Base-by-base conservation (phyloP, 169 alveolate genomes). In the Neospora caninum region DNA sequence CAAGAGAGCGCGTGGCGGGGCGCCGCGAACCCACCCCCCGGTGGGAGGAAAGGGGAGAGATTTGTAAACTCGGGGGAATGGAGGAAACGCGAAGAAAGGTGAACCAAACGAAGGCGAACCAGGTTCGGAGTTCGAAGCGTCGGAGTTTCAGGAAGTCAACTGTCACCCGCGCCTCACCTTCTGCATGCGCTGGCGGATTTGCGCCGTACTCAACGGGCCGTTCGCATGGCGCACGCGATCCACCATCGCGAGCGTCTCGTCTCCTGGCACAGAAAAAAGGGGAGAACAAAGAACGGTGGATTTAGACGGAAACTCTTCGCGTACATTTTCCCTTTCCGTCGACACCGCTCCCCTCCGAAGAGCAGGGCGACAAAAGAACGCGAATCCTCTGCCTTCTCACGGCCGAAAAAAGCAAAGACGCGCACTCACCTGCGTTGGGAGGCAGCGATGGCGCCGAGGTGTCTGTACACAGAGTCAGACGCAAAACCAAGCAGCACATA, bases 131-230 rank as follows among this genome's bases (percentile, higher is more conserved):
- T 1, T 7, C 73, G 73, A 64, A 7, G 73, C 73, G 31, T 16
- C 25, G 20, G 20, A 64, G 73, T 1, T 29, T 64, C 73, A 6
- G 0, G 73, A 16, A 22, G 34, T 16, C 16, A 29, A 64, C 16
- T 22, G 16, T 6, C 73, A 13, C 34, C n/a, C 73, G n/a, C 4
- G 16, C 39, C 86, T 9, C 34, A 92, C 95, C 93, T 96, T 95
- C 97, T 98, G 97, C 96, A 97, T 94, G 78, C 95, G 96, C 18
- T 96, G 91, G 88, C 99, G 97, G 39, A 98, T 93, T n/a, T 96
- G 95, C 16, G 98, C 98, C 34, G 98, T 96, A 69, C 98, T 96
- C 80, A 93, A 93, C 36, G 97, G 53, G 58, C 99, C 99, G 64
- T 95, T 96, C 67, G 97, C 94, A 91, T 97, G 89, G 88, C 98